Evolutionary conservation across 768 basidiomycete species (phyloP).

Genomic region (Pleurotus cornucopiae): DNA sequence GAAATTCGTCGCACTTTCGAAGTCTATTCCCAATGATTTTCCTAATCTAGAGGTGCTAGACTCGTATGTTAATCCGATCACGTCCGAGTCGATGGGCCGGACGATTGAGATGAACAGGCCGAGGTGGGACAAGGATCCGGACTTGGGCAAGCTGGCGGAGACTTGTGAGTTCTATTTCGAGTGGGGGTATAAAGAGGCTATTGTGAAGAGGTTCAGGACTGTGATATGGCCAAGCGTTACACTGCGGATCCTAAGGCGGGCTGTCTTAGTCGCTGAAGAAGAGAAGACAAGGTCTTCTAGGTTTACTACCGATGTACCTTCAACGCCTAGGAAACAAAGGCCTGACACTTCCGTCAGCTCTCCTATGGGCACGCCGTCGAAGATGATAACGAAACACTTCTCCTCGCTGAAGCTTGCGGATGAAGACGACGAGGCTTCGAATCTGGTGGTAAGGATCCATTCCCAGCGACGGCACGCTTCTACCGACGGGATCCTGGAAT

Average conservation of each 20-base stretch:
- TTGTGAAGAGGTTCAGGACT: constrained; percentile 80
- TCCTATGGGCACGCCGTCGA: constrained; percentile 44
- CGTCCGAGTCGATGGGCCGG: constrained; percentile 55
- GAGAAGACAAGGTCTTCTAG: not conserved
- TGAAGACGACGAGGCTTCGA: constrained; percentile 23
- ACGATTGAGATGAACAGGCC: constrained; percentile 29
- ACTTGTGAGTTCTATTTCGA: constrained; percentile 88
- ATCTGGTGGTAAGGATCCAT: constrained; percentile 63
- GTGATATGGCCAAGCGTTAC: constrained; percentile 78
- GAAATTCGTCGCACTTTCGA: constrained; percentile 64
- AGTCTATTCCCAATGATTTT: constrained; percentile 60
- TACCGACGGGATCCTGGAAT: constrained; percentile 71
- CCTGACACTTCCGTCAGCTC: constrained; percentile 17
- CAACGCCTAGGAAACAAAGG: constrained; percentile 35
- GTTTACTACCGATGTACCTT: constrained; percentile 14
- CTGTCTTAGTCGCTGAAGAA: constrained; percentile 46
- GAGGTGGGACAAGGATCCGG: constrained; percentile 56
- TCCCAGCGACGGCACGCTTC: constrained; percentile 61
- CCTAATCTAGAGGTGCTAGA: constrained; percentile 71
- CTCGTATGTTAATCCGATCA: constrained; percentile 76
- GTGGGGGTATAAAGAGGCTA: constrained; percentile 83
- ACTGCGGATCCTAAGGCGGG: constrained; percentile 66
- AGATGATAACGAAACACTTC: constrained; percentile 54
- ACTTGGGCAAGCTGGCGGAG: constrained; percentile 66
- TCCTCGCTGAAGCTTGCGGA: constrained; percentile 35